Percentiles rank a stretch among this genome's conserved stretches.
These are phyloP conservation scores for Golubevia pallescens DNA, from an alignment of 1,284 basidiomycete species.

Conservation along the genomic window DNA sequence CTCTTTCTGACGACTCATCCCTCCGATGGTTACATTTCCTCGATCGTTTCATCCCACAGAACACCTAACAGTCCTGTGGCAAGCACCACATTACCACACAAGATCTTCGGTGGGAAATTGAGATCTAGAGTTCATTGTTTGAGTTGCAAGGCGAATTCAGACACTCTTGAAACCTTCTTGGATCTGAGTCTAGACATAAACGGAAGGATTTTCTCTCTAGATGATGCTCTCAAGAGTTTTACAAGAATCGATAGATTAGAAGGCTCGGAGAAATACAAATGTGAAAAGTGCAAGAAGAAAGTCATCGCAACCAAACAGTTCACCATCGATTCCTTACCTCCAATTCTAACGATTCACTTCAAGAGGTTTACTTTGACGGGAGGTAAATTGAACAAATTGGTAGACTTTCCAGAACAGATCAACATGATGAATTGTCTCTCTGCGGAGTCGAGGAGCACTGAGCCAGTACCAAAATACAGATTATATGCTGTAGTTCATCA, in stretches of 20 bases:
- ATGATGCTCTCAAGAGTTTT: conserved; percentile 49
- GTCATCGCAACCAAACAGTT: conserved; percentile 61
- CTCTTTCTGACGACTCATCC: no score
- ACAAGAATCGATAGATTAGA: conserved; percentile 39
- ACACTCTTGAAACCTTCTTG: conserved; percentile 59
- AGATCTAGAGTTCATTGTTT: conserved; percentile 55
- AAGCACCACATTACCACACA: conserved; percentile 49
- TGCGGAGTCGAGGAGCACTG: no score
- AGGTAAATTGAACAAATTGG: conserved; percentile 20
- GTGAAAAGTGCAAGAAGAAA: conserved; percentile 52
- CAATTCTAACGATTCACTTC: conserved; percentile 55
- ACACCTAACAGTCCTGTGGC: conserved; percentile 30
- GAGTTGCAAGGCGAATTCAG: conserved; percentile 51
- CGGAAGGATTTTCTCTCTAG: conserved; percentile 41
- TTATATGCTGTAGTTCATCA: no score
- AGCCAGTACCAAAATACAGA: no score
- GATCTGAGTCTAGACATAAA: conserved; percentile 24
- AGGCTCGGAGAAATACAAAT: conserved; percentile 58
- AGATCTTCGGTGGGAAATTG: conserved; percentile 56
- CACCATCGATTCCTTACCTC: conserved; percentile 47
- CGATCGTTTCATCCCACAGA: neutral
- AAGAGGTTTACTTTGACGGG: conserved; percentile 56
- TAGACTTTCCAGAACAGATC: no score
- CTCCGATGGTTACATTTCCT: neutral
- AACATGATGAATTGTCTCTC: no score